These are phyloP conservation scores for Juncus inflexus DNA, from an alignment of 176 grass and related monocot genomes.

Conservation along the genomic window DNA sequence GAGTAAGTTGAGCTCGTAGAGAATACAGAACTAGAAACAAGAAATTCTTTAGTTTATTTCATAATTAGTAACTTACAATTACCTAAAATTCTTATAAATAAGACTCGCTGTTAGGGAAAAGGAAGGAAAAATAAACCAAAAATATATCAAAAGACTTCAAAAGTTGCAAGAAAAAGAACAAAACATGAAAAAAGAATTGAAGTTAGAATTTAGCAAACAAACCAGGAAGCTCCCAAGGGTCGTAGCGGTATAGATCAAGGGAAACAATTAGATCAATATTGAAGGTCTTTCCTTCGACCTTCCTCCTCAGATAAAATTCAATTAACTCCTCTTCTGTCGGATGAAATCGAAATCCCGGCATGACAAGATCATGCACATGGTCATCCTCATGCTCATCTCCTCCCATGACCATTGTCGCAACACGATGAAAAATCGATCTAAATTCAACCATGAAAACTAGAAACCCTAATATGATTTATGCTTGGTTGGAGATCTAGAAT, in stretches of 20 bases:
- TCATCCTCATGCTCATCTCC: constrained; percentile 33
- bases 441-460: constrained; percentile 31
- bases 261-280: constrained; percentile 84
- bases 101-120: constrained; percentile 6
- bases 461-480: not conserved
- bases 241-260: constrained; percentile 86
- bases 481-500: too few species aligned
- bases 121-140: not conserved
- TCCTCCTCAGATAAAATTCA: constrained; percentile 97
- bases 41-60: too few species aligned
- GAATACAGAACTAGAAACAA: constrained; percentile 8
- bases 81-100: too few species aligned
- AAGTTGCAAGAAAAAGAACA: not conserved
- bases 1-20: not conserved
- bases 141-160: constrained; percentile 27
- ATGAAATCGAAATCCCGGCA: constrained; percentile 99
- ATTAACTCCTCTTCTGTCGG: constrained; percentile 97
- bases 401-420: constrained; percentile 28
- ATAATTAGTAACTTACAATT: too few species aligned
- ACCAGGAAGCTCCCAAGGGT: constrained; percentile 97
- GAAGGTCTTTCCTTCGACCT: constrained; percentile 87
- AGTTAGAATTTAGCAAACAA: not conserved
- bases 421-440: constrained; percentile 30
- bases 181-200: too few species aligned
- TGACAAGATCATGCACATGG: constrained; percentile 66